These are phyloP conservation scores for Wallacemonas collosoma DNA, from an alignment of 208 protist species.

Conservation along the genomic window DNA sequence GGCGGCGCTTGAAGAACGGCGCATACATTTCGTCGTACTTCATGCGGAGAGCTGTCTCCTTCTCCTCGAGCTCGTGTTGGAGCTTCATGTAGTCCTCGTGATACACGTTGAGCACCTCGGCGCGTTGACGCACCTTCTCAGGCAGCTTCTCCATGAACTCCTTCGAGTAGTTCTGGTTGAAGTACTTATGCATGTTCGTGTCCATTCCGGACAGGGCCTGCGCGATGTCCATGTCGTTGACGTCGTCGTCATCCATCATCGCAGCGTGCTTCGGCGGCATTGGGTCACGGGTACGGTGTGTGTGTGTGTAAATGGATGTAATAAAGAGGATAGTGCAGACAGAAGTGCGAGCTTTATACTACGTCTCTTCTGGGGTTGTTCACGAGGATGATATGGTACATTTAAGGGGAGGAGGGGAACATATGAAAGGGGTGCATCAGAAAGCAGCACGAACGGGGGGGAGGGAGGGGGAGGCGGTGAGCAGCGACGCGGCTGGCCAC, in stretches of 20 bases:
- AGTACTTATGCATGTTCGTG: conserved; percentile 55
- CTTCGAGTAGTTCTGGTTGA: conserved; percentile 75
- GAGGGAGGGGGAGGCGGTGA: too few species aligned
- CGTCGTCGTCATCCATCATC: conserved; percentile 42
- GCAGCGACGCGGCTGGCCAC: too few species aligned
- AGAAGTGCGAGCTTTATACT: not conserved
- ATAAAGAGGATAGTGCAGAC: not conserved
- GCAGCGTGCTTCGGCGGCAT: conserved; percentile 55
- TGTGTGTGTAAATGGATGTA: not conserved
- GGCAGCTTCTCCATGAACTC: conserved; percentile 85
- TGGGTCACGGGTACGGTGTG: not conserved
- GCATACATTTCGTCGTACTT: conserved; percentile 74
- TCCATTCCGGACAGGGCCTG: conserved; percentile 17
- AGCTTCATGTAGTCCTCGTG: conserved; percentile 70
- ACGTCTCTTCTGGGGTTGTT: too few species aligned
- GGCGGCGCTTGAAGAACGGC: conserved; percentile 62
- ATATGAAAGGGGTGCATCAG: not conserved
- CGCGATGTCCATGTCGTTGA: conserved; percentile 39
- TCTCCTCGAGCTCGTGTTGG: conserved; percentile 57
- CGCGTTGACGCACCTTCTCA: conserved; percentile 78
- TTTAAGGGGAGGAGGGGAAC: not conserved
- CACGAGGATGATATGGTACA: not conserved
- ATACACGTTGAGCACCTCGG: conserved; percentile 69
- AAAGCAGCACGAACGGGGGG: too few species aligned
- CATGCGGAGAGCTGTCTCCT: conserved; percentile 68